Base-by-base conservation (phyloP, 805 yeast species). In the Wickerhamiella bombiphila region DNA sequence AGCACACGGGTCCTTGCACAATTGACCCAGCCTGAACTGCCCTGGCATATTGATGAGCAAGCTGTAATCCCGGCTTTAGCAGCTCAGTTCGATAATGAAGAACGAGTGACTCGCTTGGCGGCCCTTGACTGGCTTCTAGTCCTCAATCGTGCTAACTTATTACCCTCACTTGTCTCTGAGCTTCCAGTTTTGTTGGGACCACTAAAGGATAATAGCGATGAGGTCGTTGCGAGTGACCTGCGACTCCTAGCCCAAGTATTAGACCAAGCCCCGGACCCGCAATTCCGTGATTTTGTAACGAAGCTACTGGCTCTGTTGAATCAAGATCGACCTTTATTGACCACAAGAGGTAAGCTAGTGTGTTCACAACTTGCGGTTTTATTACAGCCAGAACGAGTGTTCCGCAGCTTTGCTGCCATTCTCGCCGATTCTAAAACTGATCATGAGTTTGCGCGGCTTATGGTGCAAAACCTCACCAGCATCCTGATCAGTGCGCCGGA, bases 91-190 rank as follows among this genome's bases (percentile, higher is more conserved):
- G 58, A 73, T 41, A 75, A 72, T 45, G 82, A 79, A 37, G 76
- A 80, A 47, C 94, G 83, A 43, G 73, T 76, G 21, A 80, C 95
- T 0, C 68, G 91, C 41, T 67, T 83, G 24, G 82, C 93, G 0
- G 76, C 91, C 18, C 61, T 91, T 25, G 94, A 86, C 45, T 91
- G 98, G 98, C 63, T 91, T 22, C 73, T 75, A 13, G 72, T 82
- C 68, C 64, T 91, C 29, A 88, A 85, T 51, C 22, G 22, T 5
- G 33, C 33, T 6, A 22, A 22, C 20, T 15, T 30, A 6, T 13
- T 30, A 7, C 33, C 20, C 5, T 17, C 33, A 30, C 15, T 19
- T 30, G 20, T 13, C 5, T 16, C 22, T 8, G 22, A 30, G 22
- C 11, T 9, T 24, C 33, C 33, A 5, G 81, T 85, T 0, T 63